phyloP scores from a whole-genome alignment of 2,329 filamentous ascomycete genomes.

The Calonectria fujianensis region DNA sequence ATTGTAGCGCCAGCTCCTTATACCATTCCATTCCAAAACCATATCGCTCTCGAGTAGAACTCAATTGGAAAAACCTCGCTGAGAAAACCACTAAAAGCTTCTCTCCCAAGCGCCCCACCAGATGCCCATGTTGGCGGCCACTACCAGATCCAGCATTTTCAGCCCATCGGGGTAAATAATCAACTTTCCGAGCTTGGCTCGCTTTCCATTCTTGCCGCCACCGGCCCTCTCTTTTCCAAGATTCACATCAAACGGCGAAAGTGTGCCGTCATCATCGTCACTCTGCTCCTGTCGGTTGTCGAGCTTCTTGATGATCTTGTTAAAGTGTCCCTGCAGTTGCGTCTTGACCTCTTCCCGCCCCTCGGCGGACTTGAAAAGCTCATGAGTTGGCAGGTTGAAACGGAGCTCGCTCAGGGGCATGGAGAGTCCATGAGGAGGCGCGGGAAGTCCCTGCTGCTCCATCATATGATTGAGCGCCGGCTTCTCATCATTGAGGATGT shows the following conservation, averaged over 20 bases:
- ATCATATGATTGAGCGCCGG: constrained; percentile 67
- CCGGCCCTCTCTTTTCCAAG: constrained; percentile 90
- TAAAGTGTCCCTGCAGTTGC: constrained; percentile 65
- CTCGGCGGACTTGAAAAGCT: constrained; percentile 65
- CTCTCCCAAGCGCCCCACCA: constrained; percentile 94
- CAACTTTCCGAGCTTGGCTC: constrained; percentile 94
- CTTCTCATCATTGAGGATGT: constrained; percentile 74
- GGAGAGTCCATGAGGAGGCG: constrained; percentile 53
- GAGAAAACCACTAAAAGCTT: constrained; percentile 59
- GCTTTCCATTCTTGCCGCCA: constrained; percentile 88
- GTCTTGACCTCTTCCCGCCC: constrained; percentile 58
- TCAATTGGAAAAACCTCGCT: neutral
- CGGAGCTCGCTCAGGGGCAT: constrained; percentile 84
- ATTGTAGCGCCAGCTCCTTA: constrained; percentile 29
- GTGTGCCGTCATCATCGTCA: constrained; percentile 62
- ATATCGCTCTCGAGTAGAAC: constrained; percentile 22
- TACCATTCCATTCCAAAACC: constrained; percentile 44
- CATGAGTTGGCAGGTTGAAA: constrained; percentile 86
- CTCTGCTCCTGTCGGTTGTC: constrained; percentile 59
- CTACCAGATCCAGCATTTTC: constrained; percentile 95
- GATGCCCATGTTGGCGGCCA: constrained; percentile 92
- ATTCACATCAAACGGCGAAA: constrained; percentile 78
- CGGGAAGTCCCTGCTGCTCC: constrained; percentile 57
- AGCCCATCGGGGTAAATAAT: constrained; percentile 92
- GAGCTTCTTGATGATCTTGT: constrained; percentile 61